These are phyloP conservation scores for Colletotrichum brevisporum DNA, from an alignment of 2,329 filamentous ascomycete species.

Conservation along the genomic window DNA sequence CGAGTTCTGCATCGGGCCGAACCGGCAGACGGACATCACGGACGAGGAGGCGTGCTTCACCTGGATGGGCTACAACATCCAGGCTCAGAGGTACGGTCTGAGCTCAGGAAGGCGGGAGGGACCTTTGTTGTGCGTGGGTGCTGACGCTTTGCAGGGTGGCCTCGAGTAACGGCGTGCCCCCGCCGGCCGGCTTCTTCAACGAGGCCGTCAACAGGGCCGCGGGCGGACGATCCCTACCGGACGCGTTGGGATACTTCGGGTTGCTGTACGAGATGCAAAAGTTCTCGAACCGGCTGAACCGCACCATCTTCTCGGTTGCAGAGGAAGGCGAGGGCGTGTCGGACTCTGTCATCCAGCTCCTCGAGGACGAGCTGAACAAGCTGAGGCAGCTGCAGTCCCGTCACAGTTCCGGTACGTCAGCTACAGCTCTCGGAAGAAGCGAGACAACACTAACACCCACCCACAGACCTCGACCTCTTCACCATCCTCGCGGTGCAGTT, in stretches of 20 bases:
- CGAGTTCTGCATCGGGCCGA: constrained; percentile 60
- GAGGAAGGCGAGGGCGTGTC: constrained; percentile 62
- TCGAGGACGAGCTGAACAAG: constrained; percentile 68
- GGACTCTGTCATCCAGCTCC: constrained; percentile 60
- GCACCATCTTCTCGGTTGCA: constrained; percentile 62
- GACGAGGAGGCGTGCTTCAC: constrained; percentile 68
- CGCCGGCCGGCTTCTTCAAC: constrained; percentile 61
- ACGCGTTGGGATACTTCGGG: constrained; percentile 60
- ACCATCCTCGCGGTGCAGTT: constrained; percentile 63
- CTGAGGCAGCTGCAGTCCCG: constrained; percentile 61
- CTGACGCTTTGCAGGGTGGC: constrained; percentile 50
- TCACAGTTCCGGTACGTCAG: constrained; percentile 60
- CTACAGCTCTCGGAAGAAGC: neutral
- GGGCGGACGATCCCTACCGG: constrained; percentile 53
- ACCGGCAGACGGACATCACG: constrained; percentile 58
- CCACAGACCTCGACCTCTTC: constrained; percentile 62
- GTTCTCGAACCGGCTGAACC: constrained; percentile 64
- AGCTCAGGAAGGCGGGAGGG: neutral
- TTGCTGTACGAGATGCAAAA: constrained; percentile 65
- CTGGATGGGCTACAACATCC: constrained; percentile 67
- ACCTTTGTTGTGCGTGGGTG: constrained; percentile 15
- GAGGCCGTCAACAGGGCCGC: constrained; percentile 63
- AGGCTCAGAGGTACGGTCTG: constrained; percentile 61
- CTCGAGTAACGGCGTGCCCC: constrained; percentile 61
- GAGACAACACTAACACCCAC: constrained; percentile 7